Evolutionary conservation across 306 rosid species (phyloP), one percentile per base, ranked within the genome.

Genomic region (Malus orientalis): DNA sequence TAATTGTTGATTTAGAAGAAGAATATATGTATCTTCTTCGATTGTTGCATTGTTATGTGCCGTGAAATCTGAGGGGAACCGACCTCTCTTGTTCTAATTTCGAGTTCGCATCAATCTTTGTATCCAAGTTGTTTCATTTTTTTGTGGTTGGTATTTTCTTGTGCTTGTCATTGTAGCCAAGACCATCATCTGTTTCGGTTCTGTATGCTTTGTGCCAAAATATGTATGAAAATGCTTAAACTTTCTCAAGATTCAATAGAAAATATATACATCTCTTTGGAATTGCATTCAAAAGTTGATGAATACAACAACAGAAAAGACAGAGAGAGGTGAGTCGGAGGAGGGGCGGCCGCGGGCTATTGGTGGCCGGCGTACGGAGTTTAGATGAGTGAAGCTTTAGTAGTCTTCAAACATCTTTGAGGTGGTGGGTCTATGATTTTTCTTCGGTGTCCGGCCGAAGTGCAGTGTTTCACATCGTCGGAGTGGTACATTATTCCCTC

Each of bases 51-150:
- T 84, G 88, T 84, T 72, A 80, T 78, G 87, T 85, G 84, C 85
- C 82, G 85, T 84, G 81, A 85, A 85, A 82, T 78, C 81, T 70
- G 80, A 72, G 91, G 84, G 87, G 86, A 86, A 87, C 88, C 67
- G 78, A 63, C 71, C 71, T 84, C 45, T 65, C 62, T 78, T 86
- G 29, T 85, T 83, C 84, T 67, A 85, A 81, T 86, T 86, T 81
- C 74, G 80, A 57, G 14, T 74, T 67, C 69, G 77, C 85, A 49
- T 80, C 85, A 73, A 78, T 89, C 87, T 82, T 74, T 89, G 96
- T 88, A 89, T 89, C 84, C 73, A 84, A 83, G 11, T 76, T 79
- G 83, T 73, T 79, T 65, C 76, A 58, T 33, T 77, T 83, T 73
- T 85, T 70, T 73, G 76, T 53, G 87, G 78, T 79, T 76, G 82